A percentile compares a stretch with the other conserved stretches of the same genome.
Evolutionary conservation across 495 filamentous ascomycete genomes (phyloP).

Genomic region (Opeltia flavorubescens): DNA sequence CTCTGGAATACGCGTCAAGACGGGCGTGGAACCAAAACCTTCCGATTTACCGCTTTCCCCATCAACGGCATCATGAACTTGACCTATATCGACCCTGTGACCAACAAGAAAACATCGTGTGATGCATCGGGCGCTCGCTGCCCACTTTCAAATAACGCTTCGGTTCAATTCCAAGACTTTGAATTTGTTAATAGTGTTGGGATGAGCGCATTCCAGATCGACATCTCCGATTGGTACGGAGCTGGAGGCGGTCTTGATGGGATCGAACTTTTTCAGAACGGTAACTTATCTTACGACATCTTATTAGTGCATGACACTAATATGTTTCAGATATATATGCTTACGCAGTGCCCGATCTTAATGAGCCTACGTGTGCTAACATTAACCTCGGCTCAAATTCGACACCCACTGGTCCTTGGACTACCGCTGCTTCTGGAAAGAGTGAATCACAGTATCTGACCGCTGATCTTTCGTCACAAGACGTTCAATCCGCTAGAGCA

Average conservation of each 20-base stretch:
- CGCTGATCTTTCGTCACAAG: constrained; percentile 38
- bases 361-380: constrained; percentile 70
- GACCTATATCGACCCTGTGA: constrained; percentile 66
- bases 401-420: constrained; percentile 61
- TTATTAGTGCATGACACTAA: constrained; percentile 12
- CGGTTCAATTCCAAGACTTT: constrained; percentile 70
- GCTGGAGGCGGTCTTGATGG: constrained; percentile 74
- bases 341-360: constrained; percentile 75
- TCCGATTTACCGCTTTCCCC: constrained; percentile 67
- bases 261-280: constrained; percentile 77
- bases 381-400: constrained; percentile 49
- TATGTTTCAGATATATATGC: constrained; percentile 51
- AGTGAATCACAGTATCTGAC: constrained; percentile 66
- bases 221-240: constrained; percentile 78
- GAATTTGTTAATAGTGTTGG: constrained; percentile 74
- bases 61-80: constrained; percentile 93
- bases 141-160: constrained; percentile 54
- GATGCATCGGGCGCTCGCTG: constrained; percentile 71
- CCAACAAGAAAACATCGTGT: constrained; percentile 50
- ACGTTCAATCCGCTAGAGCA: constrained; percentile 35
- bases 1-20: constrained; percentile 81
- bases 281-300: constrained; percentile 19
- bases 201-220: constrained; percentile 78
- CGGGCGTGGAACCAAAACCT: constrained; percentile 75
- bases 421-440: constrained; percentile 38